Evolutionary conservation across 2,329 filamentous ascomycete genomes (phyloP).

Genomic region (Aspergillus terreus): DNA sequence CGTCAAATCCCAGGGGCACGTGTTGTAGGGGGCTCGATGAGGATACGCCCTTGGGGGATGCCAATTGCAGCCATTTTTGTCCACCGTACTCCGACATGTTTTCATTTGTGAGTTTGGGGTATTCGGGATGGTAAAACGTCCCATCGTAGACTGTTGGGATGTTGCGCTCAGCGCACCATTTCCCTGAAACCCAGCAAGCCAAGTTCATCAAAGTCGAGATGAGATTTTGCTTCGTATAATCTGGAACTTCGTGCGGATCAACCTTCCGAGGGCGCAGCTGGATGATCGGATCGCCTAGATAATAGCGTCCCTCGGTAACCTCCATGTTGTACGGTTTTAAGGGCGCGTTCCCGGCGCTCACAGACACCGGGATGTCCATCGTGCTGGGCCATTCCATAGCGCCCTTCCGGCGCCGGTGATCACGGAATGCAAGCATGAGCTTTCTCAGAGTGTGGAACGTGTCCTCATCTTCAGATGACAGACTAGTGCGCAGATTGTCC

Average conservation of each 20-base stretch:
- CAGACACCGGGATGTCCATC: slow-evolving; percentile 17
- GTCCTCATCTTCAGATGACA: slow-evolving; percentile 32
- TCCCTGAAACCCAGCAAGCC: slow-evolving; percentile 38
- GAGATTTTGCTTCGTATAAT: slow-evolving; percentile 37
- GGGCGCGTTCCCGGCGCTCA: slow-evolving; percentile 21
- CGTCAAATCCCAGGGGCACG: slow-evolving; percentile 47
- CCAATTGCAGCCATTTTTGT: slow-evolving; percentile 34
- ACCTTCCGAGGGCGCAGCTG: slow-evolving; percentile 23
- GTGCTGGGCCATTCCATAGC: slow-evolving; percentile 32
- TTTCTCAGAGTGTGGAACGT: slow-evolving; percentile 33
- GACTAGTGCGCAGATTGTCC: slow-evolving; percentile 21
- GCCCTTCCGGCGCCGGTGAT: slow-evolving; percentile 35
- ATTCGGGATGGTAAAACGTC: slow-evolving; percentile 39
- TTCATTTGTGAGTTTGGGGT: slow-evolving; percentile 32
- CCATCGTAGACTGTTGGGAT: slow-evolving; percentile 36
- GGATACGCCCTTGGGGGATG: slow-evolving; percentile 39
- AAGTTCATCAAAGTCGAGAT: slow-evolving; percentile 54
- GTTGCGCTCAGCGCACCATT: slow-evolving; percentile 34
- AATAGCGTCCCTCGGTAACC: slow-evolving; percentile 29
- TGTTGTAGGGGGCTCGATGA: slow-evolving; percentile 49
- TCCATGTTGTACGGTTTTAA: slow-evolving; percentile 26
- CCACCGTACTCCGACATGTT: slow-evolving; percentile 42
- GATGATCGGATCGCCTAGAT: slow-evolving; percentile 43
- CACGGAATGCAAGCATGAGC: slow-evolving; percentile 38
- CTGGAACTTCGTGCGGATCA: slow-evolving; percentile 36